These are phyloP conservation scores for Typha latifolia DNA, from an alignment of 176 grass and related monocot genomes.

Conservation along the genomic window DNA sequence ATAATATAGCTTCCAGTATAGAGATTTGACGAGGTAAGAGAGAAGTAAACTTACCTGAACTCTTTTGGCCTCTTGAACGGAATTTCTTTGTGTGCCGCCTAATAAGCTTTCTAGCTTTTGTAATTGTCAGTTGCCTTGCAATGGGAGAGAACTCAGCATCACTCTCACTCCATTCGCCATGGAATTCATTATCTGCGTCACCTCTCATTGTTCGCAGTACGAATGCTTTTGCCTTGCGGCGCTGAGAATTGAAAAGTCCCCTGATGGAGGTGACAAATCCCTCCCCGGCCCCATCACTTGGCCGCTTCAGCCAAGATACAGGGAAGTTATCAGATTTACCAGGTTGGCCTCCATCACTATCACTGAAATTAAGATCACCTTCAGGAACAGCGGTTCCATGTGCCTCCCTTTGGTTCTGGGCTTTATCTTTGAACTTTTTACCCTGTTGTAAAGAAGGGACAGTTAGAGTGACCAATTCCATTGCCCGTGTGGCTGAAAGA, in stretches of 20 bases:
- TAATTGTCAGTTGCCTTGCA: slow-evolving; percentile 82
- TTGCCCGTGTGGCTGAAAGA: neutral
- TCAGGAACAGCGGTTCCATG: slow-evolving; percentile 58
- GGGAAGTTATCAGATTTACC: slow-evolving; percentile 73
- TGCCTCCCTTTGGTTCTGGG: slow-evolving; percentile 56
- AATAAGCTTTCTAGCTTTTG: slow-evolving; percentile 80
- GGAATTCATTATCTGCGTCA: slow-evolving; percentile 76
- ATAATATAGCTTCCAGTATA: neutral
- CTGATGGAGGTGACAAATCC: slow-evolving; percentile 95
- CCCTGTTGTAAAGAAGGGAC: slow-evolving; percentile 31
- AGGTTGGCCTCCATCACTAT: slow-evolving; percentile 67
- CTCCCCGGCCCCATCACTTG: slow-evolving; percentile 78
- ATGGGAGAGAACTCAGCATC: slow-evolving; percentile 71
- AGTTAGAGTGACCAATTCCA: neutral
- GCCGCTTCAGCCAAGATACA: slow-evolving; percentile 89
- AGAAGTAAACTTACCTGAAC: slow-evolving; percentile 31
- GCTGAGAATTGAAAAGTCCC: slow-evolving; percentile 93
- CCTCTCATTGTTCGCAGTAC: slow-evolving; percentile 63
- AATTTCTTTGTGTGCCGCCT: slow-evolving; percentile 71
- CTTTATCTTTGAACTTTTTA: slow-evolving; percentile 86
- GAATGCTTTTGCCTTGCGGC: slow-evolving; percentile 92
- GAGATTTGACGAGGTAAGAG: neutral
- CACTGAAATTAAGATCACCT: slow-evolving; percentile 75
- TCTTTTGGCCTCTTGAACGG: slow-evolving; percentile 83
- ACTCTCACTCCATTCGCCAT: slow-evolving; percentile 89